Conservation (phyloP, 169 alveolate species). For the Eimeria maxima region DNA sequence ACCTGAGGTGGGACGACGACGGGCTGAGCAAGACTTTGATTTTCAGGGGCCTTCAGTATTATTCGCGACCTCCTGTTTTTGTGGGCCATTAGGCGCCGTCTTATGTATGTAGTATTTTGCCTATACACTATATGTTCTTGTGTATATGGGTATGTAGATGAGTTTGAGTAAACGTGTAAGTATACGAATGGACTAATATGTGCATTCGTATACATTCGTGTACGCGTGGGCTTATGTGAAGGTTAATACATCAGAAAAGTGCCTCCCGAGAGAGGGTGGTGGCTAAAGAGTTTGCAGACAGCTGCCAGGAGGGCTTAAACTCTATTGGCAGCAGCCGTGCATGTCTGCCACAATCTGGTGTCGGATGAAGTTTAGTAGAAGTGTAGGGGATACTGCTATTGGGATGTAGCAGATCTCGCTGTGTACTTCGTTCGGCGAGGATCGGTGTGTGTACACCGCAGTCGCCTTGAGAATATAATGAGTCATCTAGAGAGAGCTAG, state of each 20-base stretch:
- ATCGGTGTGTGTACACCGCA: background rate
- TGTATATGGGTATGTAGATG: background rate
- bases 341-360: background rate
- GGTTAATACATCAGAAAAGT: background rate
- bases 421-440: background rate
- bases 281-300: background rate
- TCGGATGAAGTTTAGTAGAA: background rate
- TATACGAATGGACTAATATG: background rate
- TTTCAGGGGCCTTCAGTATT: background rate
- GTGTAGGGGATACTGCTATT: background rate
- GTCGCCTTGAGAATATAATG: background rate
- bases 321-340: background rate
- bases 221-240: background rate
- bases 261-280: background rate
- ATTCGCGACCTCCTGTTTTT: background rate
- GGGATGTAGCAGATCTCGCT: background rate
- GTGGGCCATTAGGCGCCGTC: background rate
- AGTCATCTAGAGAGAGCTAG: slow-evolving; percentile 14
- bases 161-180: background rate
- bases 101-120: background rate
- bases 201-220: background rate
- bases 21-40: background rate
- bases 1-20: background rate
- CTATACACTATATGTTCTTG: background rate
- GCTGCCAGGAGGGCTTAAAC: background rate